phyloP scores from a whole-genome alignment of 2,329 filamentous ascomycete species.

The Exophiala xenobiotica region DNA sequence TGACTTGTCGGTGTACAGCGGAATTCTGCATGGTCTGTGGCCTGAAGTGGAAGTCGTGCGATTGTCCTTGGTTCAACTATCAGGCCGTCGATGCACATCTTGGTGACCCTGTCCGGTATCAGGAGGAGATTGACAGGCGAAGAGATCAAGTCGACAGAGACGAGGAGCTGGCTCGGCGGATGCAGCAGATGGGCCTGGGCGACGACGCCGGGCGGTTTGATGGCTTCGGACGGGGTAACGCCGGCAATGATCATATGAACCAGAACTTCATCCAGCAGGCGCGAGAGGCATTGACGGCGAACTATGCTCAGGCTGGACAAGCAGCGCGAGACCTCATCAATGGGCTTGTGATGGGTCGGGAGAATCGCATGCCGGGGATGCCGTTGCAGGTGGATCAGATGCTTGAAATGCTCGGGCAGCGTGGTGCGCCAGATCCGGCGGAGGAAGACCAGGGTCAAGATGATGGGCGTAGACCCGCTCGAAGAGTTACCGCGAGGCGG shows the following conservation, averaged over 20 bases:
- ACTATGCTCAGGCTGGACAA: conserved; percentile 35
- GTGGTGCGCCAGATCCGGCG: conserved; percentile 9
- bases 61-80: conserved; percentile 77
- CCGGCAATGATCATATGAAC: conserved; percentile 54
- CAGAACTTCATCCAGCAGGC: conserved; percentile 54
- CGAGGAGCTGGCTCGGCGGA: conserved; percentile 51
- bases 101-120: conserved; percentile 39
- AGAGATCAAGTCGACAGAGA: conserved; percentile 51
- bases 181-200: conserved; percentile 48
- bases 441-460: conserved; percentile 9
- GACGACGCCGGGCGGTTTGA: conserved; percentile 9
- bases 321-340: conserved; percentile 34
- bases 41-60: conserved; percentile 76
- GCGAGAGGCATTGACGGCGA: conserved; percentile 36
- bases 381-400: conserved; percentile 20
- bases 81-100: conserved; percentile 55
- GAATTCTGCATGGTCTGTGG: conserved; percentile 89
- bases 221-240: conserved; percentile 18
- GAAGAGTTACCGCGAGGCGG: conserved; percentile 34
- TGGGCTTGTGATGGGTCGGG: conserved; percentile 26
- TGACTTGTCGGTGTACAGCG: conserved; percentile 80
- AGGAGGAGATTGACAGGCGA: conserved; percentile 50
- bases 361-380: conserved; percentile 26
- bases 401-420: conserved; percentile 12
- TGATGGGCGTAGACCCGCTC: conserved; percentile 3